These are phyloP conservation scores for Aspergillus bridgeri DNA, from an alignment of 495 filamentous ascomycete species.

Conservation along the genomic window DNA sequence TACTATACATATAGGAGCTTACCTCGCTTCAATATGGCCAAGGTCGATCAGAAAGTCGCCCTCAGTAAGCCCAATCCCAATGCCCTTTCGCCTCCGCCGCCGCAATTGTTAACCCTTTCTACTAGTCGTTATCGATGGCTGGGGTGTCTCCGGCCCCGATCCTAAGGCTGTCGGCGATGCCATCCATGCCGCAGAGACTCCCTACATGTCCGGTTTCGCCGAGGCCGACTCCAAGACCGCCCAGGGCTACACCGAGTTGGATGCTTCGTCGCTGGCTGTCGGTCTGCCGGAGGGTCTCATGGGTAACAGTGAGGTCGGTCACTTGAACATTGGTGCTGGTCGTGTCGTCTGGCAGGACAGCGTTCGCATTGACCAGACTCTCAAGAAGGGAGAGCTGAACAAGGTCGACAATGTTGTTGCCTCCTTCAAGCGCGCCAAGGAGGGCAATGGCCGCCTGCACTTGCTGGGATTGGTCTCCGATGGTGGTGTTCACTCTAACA, in stretches of 20 bases:
- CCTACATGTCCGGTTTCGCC: constrained; percentile 79
- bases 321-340: constrained; percentile 97
- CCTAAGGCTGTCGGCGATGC: constrained; percentile 86
- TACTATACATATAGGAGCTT: neutral
- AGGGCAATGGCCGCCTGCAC: constrained; percentile 87
- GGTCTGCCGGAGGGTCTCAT: constrained; percentile 95
- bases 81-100: constrained; percentile 11
- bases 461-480: constrained; percentile 87
- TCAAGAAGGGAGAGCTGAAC: constrained; percentile 83
- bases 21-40: constrained; percentile 56
- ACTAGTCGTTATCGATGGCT: constrained; percentile 95
- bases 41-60: constrained; percentile 87
- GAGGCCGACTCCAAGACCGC: constrained; percentile 58
- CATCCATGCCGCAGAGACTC: constrained; percentile 87
- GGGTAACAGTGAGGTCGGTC: constrained; percentile 98
- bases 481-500: constrained; percentile 94
- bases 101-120: constrained; percentile 21
- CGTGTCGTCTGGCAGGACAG: constrained; percentile 99
- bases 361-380: constrained; percentile 90
- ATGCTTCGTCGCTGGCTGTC: constrained; percentile 93
- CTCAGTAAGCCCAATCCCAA: constrained; percentile 63
- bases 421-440: constrained; percentile 76
- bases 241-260: constrained; percentile 81
- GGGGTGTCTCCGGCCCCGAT: constrained; percentile 80
- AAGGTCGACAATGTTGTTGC: constrained; percentile 75